Evolutionary conservation across 495 filamentous ascomycete species (phyloP), one percentile per base, ranked within the genome.

Genomic region (Corynascus novoguineensis): DNA sequence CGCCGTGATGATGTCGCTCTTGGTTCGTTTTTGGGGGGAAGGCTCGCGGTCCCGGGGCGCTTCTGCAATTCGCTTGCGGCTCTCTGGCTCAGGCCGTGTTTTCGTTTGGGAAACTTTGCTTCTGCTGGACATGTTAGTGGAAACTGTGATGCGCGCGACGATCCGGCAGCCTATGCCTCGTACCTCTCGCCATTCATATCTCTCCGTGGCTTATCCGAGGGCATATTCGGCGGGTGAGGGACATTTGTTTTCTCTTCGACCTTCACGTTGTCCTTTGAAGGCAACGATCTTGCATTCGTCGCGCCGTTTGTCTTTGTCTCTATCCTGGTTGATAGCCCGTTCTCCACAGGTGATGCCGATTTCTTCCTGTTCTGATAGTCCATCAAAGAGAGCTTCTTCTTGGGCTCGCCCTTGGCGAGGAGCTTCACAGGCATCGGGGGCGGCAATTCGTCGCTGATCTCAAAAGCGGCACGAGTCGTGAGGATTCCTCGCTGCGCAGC

Each of bases 401-500:
- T 78, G 17, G 65, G 64, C 56, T 76, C 76, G 56, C 62, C 65
- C 21, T 62, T 62, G 48, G 64, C 63, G 57, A 66, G 59, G 14
- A 60, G 53, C 53, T 67, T 66, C 28, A 55, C 52, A 29, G 64
- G 64, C 46, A 60, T 57, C 4, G 22, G 37, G 10, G 62, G 59
- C 10, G 60, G 56, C 8, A 53, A 61, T n/a, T 78, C 74, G 31
- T 76, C 71, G 46, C 64, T 59, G 25, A 78, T 71, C 15, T 73
- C 68, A 55, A 72, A 77, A 45, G 73, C 69, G 35, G 73, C 67
- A 24, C 74, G 64, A 1, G 75, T 76, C 51, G 72, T 53, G 55
- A 78, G 71, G 49, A 79, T 64, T 19, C 76, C 76, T 55, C 76
- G 74, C 46, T 76, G 68, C 29, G 70, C 70, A 52, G 74, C 75